Percentiles rank a stretch among this genome's conserved stretches.
Conservation (phyloP, 768 basidiomycete species). For the Dioszegia hungarica region DNA sequence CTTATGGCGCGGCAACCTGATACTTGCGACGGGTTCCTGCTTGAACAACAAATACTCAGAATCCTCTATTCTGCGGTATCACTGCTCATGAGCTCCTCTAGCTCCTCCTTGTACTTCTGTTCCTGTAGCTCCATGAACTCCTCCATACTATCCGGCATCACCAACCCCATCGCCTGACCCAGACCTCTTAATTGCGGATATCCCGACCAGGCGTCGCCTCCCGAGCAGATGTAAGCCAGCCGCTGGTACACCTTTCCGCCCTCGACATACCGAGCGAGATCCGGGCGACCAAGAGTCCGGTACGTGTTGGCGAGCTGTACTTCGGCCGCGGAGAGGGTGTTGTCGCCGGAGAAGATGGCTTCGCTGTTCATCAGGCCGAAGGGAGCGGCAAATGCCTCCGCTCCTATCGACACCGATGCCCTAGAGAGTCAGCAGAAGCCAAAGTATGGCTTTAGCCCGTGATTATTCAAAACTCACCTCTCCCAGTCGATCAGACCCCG, state of each 20-base stretch:
- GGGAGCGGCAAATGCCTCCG: constrained; percentile 5
- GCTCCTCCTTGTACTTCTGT: not conserved
- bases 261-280: not conserved
- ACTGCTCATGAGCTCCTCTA: not conserved
- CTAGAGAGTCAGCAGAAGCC: not conserved
- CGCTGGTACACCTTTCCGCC: not conserved
- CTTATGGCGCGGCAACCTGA: no score
- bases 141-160: not conserved
- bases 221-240: not conserved
- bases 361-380: not conserved
- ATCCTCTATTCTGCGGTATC: no score
- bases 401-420: not conserved
- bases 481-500: constrained; percentile 46
- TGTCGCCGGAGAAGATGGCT: not conserved
- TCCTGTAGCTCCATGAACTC: not conserved
- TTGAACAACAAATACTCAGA: no score
- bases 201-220: no score
- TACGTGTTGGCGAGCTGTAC: not conserved
- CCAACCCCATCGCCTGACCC: not conserved
- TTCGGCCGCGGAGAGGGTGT: not conserved
- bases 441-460: not conserved
- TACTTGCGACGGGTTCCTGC: no score
- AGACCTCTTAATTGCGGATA: not conserved
- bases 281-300: not conserved
- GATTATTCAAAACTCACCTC: constrained; percentile 8